Base-by-base conservation (phyloP, 2,329 filamentous ascomycete species). In the Fusarium humuli region DNA sequence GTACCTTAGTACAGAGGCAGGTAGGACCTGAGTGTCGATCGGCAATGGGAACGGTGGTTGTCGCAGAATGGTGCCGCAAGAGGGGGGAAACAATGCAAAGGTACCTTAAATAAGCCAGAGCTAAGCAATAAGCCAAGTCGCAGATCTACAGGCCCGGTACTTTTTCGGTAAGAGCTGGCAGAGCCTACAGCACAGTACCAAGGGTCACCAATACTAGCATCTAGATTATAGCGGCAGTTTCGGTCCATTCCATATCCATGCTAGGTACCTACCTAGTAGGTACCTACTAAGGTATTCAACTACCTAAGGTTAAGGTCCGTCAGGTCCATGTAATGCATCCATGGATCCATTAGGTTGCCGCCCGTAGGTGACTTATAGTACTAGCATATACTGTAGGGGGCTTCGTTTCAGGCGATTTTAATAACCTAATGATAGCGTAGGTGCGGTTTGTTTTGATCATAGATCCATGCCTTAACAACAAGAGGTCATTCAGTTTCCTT, bases 81-180 rank as follows among this genome's bases (percentile, higher is more conserved):
- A 50, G 58, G 58, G 34, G 23, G 40, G 23, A 48, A 42, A 57
- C 47, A 52, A 45, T 37, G 48, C 48, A 52, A 40, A 37, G 32
- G 32, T 10, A 20, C 48, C 23, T 37, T 18, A 23, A 48, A 46
- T 12, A 30, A 54, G 60, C 49, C 40, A 42, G 45, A 71, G 73
- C 73, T 75, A 75, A 72, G 71, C 49, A 65, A 75, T 57, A 74
- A 73, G 71, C 73, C 73, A 73, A 75, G 73, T 74, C 61, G 50
- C 63, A 62, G 73, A 75, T 75, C 73, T 71, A 54, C 71, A 75
- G 61, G 48, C 55, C 55, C 55, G 30, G 53, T 69, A 72, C 69
- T 40, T 63, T 41, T 45, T 49, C 9, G 48, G 52, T 70, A 67
- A 64, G 29, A 62, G 45, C 13, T 40, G 48, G 20, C 23, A 41